Evolutionary conservation across 2,329 filamentous ascomycete genomes (phyloP).

Genomic region (Atkinsonella texensis): DNA sequence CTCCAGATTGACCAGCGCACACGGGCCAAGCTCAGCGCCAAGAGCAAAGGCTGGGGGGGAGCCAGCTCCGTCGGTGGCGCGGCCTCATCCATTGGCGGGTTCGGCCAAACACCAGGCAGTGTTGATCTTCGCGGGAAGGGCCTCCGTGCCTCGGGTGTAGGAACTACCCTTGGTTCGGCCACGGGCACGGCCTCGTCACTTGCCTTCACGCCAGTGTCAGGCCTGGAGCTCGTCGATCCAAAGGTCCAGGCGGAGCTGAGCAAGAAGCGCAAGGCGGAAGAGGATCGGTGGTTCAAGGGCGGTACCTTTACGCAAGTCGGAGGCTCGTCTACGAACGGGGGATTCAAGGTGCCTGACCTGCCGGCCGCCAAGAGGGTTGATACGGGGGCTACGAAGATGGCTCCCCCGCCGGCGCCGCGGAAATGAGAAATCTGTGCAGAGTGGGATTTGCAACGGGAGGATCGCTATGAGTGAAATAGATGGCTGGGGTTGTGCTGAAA

Average conservation of each 20-base stretch:
- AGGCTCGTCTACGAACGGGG: constrained; percentile 35
- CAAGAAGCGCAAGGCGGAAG: constrained; percentile 84
- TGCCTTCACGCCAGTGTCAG: constrained; percentile 89
- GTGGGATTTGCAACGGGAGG: too few relatives aligned
- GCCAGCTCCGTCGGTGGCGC: constrained; percentile 52
- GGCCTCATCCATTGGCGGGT: constrained; percentile 72
- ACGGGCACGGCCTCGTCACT: constrained; percentile 76
- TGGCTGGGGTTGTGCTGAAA: too few relatives aligned
- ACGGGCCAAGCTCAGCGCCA: constrained; percentile 82
- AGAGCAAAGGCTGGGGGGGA: constrained; percentile 89
- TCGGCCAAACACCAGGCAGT: constrained; percentile 50
- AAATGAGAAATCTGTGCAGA: not conserved
- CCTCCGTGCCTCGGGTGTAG: constrained; percentile 70
- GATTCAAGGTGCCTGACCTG: constrained; percentile 73
- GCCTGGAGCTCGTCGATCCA: constrained; percentile 87
- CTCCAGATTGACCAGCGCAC: constrained; percentile 89
- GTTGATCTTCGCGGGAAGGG: constrained; percentile 68
- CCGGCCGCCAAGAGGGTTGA: constrained; percentile 60
- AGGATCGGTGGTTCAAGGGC: constrained; percentile 93
- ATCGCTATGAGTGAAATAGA: too few relatives aligned
- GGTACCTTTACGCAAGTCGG: constrained; percentile 92
- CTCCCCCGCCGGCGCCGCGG: constrained; percentile 20
- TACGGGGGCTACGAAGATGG: constrained; percentile 24
- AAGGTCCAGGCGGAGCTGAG: constrained; percentile 80
- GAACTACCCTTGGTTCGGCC: constrained; percentile 46